Percentiles rank a stretch among this genome's conserved stretches.
Conservation (phyloP, 2,329 filamentous ascomycete genomes). For the Tothia fuscella region DNA sequence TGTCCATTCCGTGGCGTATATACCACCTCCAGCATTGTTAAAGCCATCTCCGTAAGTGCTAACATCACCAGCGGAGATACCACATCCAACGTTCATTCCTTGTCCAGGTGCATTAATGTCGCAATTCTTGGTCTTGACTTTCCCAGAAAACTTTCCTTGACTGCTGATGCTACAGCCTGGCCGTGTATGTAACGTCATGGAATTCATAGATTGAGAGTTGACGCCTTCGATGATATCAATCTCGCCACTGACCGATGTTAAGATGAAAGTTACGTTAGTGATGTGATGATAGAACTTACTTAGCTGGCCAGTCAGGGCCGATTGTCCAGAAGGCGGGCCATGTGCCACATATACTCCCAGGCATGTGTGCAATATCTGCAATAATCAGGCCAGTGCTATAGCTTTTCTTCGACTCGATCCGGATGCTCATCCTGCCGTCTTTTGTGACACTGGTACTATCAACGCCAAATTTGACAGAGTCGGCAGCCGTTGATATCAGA, state of each 20-base stretch:
- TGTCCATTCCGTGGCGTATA: conserved; percentile 51
- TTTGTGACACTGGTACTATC: conserved; percentile 28
- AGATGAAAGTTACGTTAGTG: not conserved
- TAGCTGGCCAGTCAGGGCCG: conserved; percentile 25
- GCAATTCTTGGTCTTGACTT: conserved; percentile 36
- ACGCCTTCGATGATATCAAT: conserved; percentile 40
- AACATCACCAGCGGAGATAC: conserved; percentile 28
- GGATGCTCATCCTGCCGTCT: conserved; percentile 33
- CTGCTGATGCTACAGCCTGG: conserved; percentile 31
- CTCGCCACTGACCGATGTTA: conserved; percentile 26
- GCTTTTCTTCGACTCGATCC: conserved; percentile 33
- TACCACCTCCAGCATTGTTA: conserved; percentile 34
- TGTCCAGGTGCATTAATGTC: conserved; percentile 32
- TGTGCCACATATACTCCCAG: conserved; percentile 34
- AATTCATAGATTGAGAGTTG: conserved; percentile 29
- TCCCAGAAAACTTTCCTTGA: conserved; percentile 37
- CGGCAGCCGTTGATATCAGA: conserved; percentile 26
- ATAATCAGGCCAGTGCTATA: conserved; percentile 38
- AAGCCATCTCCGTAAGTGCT: conserved; percentile 40
- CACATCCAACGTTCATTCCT: conserved; percentile 29
- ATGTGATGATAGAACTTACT: conserved; percentile 11
- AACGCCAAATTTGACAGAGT: conserved; percentile 30
- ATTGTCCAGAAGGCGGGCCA: conserved; percentile 40
- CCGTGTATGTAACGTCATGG: conserved; percentile 36
- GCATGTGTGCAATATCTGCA: conserved; percentile 40